A percentile compares a stretch with the other conserved stretches of the same genome.
phyloP scores from a whole-genome alignment of 306 rosid species.

The Malus fusca region DNA sequence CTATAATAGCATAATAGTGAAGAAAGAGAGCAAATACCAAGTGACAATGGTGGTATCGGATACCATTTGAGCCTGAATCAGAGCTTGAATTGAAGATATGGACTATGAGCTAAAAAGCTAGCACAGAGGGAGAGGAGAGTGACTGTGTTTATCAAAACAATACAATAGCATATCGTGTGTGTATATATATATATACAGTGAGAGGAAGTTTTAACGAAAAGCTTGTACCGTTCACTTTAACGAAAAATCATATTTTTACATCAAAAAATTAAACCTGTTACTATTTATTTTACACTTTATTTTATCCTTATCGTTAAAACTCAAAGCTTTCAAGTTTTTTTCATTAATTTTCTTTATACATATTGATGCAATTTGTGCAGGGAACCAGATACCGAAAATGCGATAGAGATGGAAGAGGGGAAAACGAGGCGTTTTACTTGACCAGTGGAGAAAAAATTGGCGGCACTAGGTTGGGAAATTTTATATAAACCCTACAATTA shows the following conservation, averaged over 20 bases:
- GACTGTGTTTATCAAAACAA: neutral
- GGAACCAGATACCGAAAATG: neutral
- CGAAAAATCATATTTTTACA: too few relatives aligned
- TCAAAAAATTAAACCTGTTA: too few relatives aligned
- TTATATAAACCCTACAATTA: too few relatives aligned
- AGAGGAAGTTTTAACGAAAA: too few relatives aligned
- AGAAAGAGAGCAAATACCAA: neutral
- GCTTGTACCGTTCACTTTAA: too few relatives aligned
- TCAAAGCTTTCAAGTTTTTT: too few relatives aligned
- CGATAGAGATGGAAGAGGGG: neutral
- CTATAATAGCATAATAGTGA: neutral
- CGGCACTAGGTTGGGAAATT: too few relatives aligned
- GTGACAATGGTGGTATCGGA: neutral
- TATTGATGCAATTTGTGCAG: neutral
- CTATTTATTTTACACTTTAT: too few relatives aligned
- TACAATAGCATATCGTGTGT: neutral
- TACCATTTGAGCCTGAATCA: neutral
- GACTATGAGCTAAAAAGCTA: neutral
- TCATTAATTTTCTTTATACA: too few relatives aligned
- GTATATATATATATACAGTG: neutral
- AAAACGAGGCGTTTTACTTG: neutral
- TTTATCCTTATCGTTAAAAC: too few relatives aligned
- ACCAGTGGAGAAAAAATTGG: neutral
- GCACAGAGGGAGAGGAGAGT: neutral
- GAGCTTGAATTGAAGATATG: neutral